Evolutionary conservation across 2,329 filamentous ascomycete genomes (phyloP), one percentile per base, ranked within the genome.

Genomic region (Ciborinia camelliae): DNA sequence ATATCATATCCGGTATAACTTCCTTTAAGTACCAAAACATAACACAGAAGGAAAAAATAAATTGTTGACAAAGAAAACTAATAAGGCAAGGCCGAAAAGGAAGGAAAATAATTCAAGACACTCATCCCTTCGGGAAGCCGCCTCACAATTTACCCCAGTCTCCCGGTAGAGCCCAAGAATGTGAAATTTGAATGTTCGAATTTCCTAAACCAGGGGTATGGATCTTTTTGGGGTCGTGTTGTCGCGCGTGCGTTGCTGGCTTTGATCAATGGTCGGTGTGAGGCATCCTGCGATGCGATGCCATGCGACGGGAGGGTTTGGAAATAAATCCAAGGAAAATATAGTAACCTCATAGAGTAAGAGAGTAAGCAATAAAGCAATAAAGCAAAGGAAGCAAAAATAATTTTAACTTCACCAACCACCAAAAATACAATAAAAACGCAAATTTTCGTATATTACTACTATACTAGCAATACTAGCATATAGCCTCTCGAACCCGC

Each of bases 51-150:
- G 8, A 26, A 43, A 62, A 39, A 50, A 45, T 32, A 39, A 58
- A 5, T 18, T 45, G 28, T 45, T 32, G 26, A 58, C 39, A 58
- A 58, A 58, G 54, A 58, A 35, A 58, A 30, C 26, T 30, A 47
- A 43, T n/a, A 51, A 41, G 41, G 35, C 32, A 54, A 30, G 43
- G 35, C 35, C 58, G 35, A 37, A 62, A 50, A 58, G 30, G 51
- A 51, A 52, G 54, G 45, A 60, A 64, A 64, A 30, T 35, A 23
- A 37, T 67, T 61, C 64, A 68, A 69, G 68, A 70, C 68, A 71
- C 63, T 65, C 68, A 70, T 70, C 66, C 69, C 68, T 67, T 68
- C 68, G 66, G 65, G 32, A 62, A 64, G 66, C 65, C 66, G 65
- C 66, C 66, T 64, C 60, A 41, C 30, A 26, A 51, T 30, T 58